These are phyloP conservation scores for Coemansia sp. DNA, from an alignment of 192 early-diverging fungal species.

Conservation along the genomic window DNA sequence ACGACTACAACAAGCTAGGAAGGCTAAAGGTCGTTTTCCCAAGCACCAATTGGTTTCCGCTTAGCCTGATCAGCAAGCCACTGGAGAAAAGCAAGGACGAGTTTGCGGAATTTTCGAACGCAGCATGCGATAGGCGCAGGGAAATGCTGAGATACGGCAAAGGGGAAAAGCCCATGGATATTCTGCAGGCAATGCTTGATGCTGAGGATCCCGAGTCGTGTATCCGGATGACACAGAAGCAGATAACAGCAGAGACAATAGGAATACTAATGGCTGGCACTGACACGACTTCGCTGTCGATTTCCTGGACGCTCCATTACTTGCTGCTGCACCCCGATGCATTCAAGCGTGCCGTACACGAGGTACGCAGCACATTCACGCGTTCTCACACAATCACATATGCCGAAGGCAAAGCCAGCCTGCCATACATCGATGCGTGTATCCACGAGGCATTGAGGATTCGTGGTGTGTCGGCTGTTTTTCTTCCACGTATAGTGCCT, in stretches of 20 bases:
- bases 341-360: constrained; percentile 19
- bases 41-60: constrained; percentile 13
- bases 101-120: constrained; percentile 22
- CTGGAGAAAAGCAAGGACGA: constrained; percentile 22
- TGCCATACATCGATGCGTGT: constrained; percentile 49
- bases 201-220: constrained; percentile 40
- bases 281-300: constrained; percentile 35
- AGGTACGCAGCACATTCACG: constrained; percentile 36
- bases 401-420: constrained; percentile 23
- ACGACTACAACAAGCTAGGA: constrained; percentile 13
- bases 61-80: constrained; percentile 2
- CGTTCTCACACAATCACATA: constrained; percentile 32
- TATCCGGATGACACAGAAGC: constrained; percentile 27
- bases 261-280: constrained; percentile 38
- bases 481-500: constrained; percentile 31
- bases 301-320: constrained; percentile 42
- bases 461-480: constrained; percentile 17
- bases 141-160: constrained; percentile 8
- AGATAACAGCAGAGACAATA: constrained; percentile 37
- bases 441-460: constrained; percentile 50
- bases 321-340: constrained; percentile 33
- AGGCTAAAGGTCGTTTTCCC: constrained; percentile 6
- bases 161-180: constrained; percentile 38
- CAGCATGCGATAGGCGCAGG: constrained; percentile 8
- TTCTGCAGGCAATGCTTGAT: constrained; percentile 47